These are phyloP conservation scores for Phytophthora pseudosyringae DNA, from an alignment of 352 stramenopile species.

Conservation along the genomic window DNA sequence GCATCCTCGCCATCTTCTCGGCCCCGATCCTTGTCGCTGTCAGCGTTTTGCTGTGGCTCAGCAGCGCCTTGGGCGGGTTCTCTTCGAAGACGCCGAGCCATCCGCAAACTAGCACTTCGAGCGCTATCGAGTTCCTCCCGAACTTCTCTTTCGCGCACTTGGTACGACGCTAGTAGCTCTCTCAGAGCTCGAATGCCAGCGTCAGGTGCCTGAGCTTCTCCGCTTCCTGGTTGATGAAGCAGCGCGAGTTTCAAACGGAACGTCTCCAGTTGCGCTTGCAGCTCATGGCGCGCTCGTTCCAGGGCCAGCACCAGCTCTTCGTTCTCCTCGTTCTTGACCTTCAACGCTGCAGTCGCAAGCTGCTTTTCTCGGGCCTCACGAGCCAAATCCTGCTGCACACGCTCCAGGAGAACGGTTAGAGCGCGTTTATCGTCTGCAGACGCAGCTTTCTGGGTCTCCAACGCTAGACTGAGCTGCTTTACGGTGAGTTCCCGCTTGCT, in stretches of 20 bases:
- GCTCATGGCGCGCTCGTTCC: constrained; percentile 49
- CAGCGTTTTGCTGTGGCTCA: not conserved
- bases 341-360: constrained; percentile 21
- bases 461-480: constrained; percentile 16
- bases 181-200: constrained; percentile 19
- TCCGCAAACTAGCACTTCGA: constrained; percentile 28
- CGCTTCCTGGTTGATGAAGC: constrained; percentile 18
- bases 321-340: constrained; percentile 49
- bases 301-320: constrained; percentile 53
- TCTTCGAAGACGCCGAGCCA: constrained; percentile 25
- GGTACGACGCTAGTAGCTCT: constrained; percentile 52
- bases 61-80: not conserved
- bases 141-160: constrained; percentile 48
- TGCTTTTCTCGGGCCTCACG: constrained; percentile 41
- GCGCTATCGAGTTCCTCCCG: constrained; percentile 36
- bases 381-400: constrained; percentile 27
- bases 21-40: not conserved
- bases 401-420: constrained; percentile 32
- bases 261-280: constrained; percentile 50
- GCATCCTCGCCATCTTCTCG: not conserved
- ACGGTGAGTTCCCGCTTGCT: constrained; percentile 21
- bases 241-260: constrained; percentile 53
- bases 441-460: constrained; percentile 22
- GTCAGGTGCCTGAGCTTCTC: not conserved
- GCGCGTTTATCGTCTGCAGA: constrained; percentile 31